A percentile compares a stretch with the other conserved stretches of the same genome.
Evolutionary conservation across 176 grass and related monocot genomes (phyloP).

Genomic region (Tillandsia fasciculata): DNA sequence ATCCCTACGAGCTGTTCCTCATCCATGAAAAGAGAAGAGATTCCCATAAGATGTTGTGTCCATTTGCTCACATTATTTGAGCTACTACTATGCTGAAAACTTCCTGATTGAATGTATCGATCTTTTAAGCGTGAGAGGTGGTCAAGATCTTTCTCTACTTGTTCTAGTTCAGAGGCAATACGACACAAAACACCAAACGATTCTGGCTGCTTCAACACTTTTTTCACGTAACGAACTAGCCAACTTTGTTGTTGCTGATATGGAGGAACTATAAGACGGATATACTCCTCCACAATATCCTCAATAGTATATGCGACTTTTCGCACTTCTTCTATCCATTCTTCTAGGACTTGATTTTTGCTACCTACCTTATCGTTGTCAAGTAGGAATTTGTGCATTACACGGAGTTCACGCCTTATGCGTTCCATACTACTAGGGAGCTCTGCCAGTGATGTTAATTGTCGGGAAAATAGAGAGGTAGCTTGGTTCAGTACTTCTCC

Average conservation of each 20-base stretch:
- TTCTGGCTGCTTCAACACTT: conserved; percentile 5
- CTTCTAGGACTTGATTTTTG: conserved; percentile 14
- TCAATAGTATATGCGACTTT: conserved; percentile 28
- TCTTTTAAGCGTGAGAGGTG: conserved; percentile 6
- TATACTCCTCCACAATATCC: conserved; percentile 25
- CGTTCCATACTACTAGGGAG: conserved; percentile 20
- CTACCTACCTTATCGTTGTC: neutral
- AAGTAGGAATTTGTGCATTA: conserved; percentile 26
- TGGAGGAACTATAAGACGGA: conserved; percentile 2
- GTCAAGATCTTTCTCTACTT: conserved; percentile 1
- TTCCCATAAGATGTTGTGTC: neutral
- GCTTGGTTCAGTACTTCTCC: conserved; percentile 9
- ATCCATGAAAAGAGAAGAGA: conserved; percentile 2
- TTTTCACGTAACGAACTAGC: conserved; percentile 10
- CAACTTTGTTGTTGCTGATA: neutral
- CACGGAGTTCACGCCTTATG: conserved; percentile 20
- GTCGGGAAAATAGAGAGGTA: conserved; percentile 10
- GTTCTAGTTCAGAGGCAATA: conserved; percentile 3
- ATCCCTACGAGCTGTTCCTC: conserved; percentile 33
- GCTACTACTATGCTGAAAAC: neutral
- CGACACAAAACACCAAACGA: conserved; percentile 7
- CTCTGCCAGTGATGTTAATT: neutral
- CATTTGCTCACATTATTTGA: conserved; percentile 4
- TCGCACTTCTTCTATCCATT: conserved; percentile 23
- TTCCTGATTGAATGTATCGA: conserved; percentile 10